These are phyloP conservation scores for Vitis hybrid DNA, from an alignment of 177 flowering plant genomes.

Conservation along the genomic window DNA sequence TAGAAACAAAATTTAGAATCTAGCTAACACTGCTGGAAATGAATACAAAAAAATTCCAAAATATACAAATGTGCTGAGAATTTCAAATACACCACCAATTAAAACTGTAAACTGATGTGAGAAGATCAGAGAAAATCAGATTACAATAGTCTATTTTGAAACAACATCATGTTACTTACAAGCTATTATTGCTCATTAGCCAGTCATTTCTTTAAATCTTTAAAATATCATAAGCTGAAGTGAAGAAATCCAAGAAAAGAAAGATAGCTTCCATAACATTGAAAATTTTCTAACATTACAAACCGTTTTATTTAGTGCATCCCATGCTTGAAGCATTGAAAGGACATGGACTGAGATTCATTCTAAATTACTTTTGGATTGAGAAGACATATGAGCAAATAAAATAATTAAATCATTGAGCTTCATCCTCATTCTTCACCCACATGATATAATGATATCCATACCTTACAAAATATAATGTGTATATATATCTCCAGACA, in stretches of 20 bases:
- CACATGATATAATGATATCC: no score
- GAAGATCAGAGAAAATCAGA: background rate
- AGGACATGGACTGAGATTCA: background rate
- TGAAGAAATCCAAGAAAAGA: background rate
- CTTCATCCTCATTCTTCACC: no score
- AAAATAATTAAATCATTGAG: no score
- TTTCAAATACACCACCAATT: background rate
- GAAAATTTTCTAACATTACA: background rate
- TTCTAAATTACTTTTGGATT: no score
- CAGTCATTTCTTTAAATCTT: background rate
- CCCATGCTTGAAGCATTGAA: background rate
- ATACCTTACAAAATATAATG: no score
- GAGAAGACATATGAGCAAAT: no score
- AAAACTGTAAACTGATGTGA: background rate
- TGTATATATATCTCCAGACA: background rate
- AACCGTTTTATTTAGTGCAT: background rate
- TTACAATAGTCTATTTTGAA: background rate
- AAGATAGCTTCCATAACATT: background rate
- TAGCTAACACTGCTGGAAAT: background rate
- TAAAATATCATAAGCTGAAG: background rate
- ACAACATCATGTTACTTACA: background rate
- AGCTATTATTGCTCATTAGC: conserved; percentile 3
- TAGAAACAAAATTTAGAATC: background rate
- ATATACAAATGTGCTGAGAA: background rate
- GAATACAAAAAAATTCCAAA: background rate